phyloP scores from a whole-genome alignment of 2,329 filamentous ascomycete genomes.

The Nannizzia gypsea region DNA sequence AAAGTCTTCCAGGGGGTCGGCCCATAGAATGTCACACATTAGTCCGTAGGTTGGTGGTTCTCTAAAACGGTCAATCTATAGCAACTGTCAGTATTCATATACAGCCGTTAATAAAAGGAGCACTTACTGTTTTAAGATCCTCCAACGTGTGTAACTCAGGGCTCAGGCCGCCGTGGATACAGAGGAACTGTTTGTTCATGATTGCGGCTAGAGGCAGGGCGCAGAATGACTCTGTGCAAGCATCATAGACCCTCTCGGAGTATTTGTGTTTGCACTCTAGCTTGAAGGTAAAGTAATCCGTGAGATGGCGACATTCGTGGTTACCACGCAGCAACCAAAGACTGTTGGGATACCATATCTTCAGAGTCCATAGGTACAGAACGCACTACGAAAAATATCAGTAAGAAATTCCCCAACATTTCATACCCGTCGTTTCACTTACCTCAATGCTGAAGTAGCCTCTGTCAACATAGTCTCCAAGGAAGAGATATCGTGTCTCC shows the following conservation, averaged over 20 bases:
- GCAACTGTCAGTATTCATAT: conserved; percentile 8
- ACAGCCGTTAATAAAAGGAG: background rate
- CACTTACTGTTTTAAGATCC: conserved; percentile 71
- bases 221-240: conserved; percentile 98
- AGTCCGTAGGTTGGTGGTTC: conserved; percentile 94
- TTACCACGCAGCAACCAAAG: conserved; percentile 96
- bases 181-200: conserved; percentile 99
- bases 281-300: conserved; percentile 99
- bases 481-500: conserved; percentile 91
- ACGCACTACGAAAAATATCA: conserved; percentile 52
- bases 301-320: conserved; percentile 97
- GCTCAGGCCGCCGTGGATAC: conserved; percentile 92
- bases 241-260: conserved; percentile 88
- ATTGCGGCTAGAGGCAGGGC: conserved; percentile 82
- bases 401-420: conserved; percentile 20
- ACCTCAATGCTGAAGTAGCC: conserved; percentile 98
- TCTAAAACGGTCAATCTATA: conserved; percentile 86
- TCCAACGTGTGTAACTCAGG: conserved; percentile 93
- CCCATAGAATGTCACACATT: conserved; percentile 99
- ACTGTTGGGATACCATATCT: conserved; percentile 97
- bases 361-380: conserved; percentile 91
- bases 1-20: conserved; percentile 94
- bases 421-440: conserved; percentile 14
- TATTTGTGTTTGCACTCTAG: conserved; percentile 99
- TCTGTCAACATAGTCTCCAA: conserved; percentile 95